These are phyloP conservation scores for Marasmius sp. DNA, from an alignment of 1,284 basidiomycete species.

Conservation along the genomic window DNA sequence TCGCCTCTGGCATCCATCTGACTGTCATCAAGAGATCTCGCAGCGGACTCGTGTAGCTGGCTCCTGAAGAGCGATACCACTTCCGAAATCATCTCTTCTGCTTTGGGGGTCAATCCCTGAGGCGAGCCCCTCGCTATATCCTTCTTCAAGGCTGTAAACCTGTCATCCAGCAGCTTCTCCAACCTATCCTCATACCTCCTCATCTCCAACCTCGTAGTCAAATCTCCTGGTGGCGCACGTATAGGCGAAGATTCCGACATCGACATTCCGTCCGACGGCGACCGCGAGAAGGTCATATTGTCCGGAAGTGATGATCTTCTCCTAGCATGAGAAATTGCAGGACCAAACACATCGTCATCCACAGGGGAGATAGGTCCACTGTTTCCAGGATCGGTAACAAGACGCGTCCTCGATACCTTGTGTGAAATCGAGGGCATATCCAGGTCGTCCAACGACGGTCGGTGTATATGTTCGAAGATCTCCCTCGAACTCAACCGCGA, in stretches of 20 bases:
- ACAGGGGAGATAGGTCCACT: conserved; percentile 28
- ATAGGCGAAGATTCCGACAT: conserved; percentile 27
- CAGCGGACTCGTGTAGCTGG: conserved; percentile 63
- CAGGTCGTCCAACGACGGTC: conserved; percentile 73
- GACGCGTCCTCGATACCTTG: conserved; percentile 48
- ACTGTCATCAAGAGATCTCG: conserved; percentile 58
- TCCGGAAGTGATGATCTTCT: conserved; percentile 65
- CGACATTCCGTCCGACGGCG: conserved; percentile 16
- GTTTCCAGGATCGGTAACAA: conserved; percentile 56
- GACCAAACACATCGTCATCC: conserved; percentile 52
- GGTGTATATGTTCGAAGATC: conserved; percentile 56
- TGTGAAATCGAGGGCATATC: conserved; percentile 67
- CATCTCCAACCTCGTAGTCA: conserved; percentile 56
- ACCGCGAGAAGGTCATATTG: conserved; percentile 38
- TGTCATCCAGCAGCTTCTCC: conserved; percentile 63
- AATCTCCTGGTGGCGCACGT: conserved; percentile 41
- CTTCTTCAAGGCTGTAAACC: conserved; percentile 52
- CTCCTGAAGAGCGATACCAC: conserved; percentile 65
- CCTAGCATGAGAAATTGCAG: conserved; percentile 33
- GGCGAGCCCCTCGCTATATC: conserved; percentile 33
- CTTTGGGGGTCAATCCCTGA: conserved; percentile 37
- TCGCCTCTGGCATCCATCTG: conserved; percentile 72
- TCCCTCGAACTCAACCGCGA: conserved; percentile 71
- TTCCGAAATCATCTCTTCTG: conserved; percentile 63
- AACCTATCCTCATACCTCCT: conserved; percentile 60